Base-by-base conservation (phyloP, 2,329 filamentous ascomycete species). In the Botrytis fragariae region DNA sequence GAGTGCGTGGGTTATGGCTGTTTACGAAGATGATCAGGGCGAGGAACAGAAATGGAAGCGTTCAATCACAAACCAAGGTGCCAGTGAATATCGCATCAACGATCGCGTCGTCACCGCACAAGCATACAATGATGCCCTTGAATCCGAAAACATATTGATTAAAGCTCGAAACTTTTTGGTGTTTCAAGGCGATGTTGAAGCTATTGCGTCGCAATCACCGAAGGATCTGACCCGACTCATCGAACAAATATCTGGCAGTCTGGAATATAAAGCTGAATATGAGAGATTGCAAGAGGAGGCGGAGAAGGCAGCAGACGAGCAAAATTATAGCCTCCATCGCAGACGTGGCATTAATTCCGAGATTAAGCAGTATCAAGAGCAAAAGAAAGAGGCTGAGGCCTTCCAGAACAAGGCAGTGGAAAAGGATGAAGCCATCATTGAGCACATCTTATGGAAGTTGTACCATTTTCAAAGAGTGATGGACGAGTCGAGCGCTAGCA, bases 1-100 rank as follows among this genome's bases (percentile, higher is more conserved):
- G 82, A 96, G 91, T 4, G 97, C 96, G 4, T 99, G 95, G 95
- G 97, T 99, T 22, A 98, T 98, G 94, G 96, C 96, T 44, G 95
- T 99, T 25, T 99, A 98, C 82, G 95, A 98, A 81, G 96, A 99
- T 80, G 96, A 99, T 81, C 94, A 94, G 3, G 95, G 94, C 64
- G 93, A 97, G 79, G 94, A 97, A 82, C 95, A 98, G 81, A 91
- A 91, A 77, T 99, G 96, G 96, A 97, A 97, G 84, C 93, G 96
- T 75, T 92, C 91, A 77, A 99, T 99, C 82, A 98, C 95, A 6
- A 93, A 88, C 78, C 88, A 91, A 75, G 96, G 96, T 64, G 90
- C 91, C 42, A 98, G 95, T 85, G 95, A 98, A 83, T 99, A 98
- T 83, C 92, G 95, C 75, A 97, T 99, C 86, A 98, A 99, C 84